Base-by-base conservation (phyloP, 768 basidiomycete genomes). In the Cyclocybe cylindracea region DNA sequence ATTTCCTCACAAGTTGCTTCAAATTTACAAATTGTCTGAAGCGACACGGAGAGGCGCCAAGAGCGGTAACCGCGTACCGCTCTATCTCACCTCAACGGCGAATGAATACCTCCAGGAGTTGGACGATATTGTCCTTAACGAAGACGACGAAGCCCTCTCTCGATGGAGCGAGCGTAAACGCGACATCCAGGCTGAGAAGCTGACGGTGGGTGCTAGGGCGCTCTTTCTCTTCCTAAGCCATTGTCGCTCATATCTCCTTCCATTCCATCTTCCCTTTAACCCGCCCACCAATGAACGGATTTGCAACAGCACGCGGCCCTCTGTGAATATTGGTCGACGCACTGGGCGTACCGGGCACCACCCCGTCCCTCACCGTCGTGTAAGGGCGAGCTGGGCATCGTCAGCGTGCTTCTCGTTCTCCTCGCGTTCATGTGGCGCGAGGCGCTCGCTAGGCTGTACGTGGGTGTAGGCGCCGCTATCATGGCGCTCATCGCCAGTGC, bases 251-350 rank as follows among this genome's bases (percentile, higher is more conserved):
- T 33, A 40, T 40, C 36, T n/a, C 24, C 39, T 24, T 39, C 16
- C 34, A 34, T 38, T 10, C 19, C 18, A 24, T 24, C 24, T 24
- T 24, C 5, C 3, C 5, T 24, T 24, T 24, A 24, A 24, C 24
- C 24, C 5, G 16, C 16, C 16, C 16, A 16, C 1, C 16, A 16
- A 16, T 24, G 24, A 5, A 24, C 24, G 24, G 2, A 24, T 39
- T 16, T 34, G 29, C 10, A 7, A 10, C 44, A 74, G 72, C 71
- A 71, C 49, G 69, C 71, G 3, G 55, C 62, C 14, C 48, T 68
- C n/a, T 74, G 71, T 49, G 70, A 72, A 50, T 63, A 61, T 29
- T 72, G 72, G 69, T 55, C 58, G 47, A 54, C 56, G 9, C 63
- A 66, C 41, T 72, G 66, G 70, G 55, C 56, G 5, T 58, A 54